Conservation (phyloP, 108 stramenopile species). For the Fistulifera pelliculosa region DNA sequence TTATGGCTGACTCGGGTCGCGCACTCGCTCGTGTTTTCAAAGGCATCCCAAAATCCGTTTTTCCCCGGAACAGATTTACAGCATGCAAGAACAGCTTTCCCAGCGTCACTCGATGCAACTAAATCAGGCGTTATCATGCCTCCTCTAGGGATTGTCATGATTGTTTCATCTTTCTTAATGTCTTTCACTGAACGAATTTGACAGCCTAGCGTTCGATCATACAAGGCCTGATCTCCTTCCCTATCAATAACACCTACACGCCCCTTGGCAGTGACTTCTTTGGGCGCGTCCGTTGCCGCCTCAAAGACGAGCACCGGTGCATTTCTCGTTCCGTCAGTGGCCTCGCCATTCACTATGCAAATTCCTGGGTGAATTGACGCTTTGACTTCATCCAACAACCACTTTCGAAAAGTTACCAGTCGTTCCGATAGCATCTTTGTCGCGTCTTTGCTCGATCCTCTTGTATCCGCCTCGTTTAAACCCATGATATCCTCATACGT, state of each 20-base stretch:
- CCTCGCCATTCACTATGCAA: constrained; percentile 81
- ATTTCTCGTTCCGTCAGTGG: constrained; percentile 82
- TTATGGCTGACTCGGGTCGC: constrained; percentile 40
- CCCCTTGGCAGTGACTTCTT: constrained; percentile 6
- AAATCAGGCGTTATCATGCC: constrained; percentile 81
- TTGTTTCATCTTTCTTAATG: constrained; percentile 68
- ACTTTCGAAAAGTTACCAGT: constrained; percentile 61
- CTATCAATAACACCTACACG: constrained; percentile 69
- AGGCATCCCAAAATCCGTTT: constrained; percentile 61
- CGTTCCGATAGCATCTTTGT: constrained; percentile 49
- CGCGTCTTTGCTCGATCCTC: constrained; percentile 23
- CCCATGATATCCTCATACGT: constrained; percentile 43
- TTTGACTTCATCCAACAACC: constrained; percentile 57
- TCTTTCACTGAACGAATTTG: constrained; percentile 65
- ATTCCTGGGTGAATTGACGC: constrained; percentile 55
- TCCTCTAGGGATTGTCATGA: constrained; percentile 56
- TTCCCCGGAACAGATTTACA: constrained; percentile 17
- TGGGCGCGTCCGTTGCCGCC: constrained; percentile 16
- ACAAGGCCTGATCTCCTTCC: constrained; percentile 52
- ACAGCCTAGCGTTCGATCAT: constrained; percentile 82
- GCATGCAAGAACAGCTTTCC: constrained; percentile 65
- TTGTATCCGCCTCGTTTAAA: not conserved
- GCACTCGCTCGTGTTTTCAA: constrained; percentile 50
- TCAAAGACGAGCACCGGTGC: constrained; percentile 65
- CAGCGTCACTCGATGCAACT: constrained; percentile 79